Base-by-base conservation (phyloP, 2,329 filamentous ascomycete species). In the Helicocarpus griseus region DNA sequence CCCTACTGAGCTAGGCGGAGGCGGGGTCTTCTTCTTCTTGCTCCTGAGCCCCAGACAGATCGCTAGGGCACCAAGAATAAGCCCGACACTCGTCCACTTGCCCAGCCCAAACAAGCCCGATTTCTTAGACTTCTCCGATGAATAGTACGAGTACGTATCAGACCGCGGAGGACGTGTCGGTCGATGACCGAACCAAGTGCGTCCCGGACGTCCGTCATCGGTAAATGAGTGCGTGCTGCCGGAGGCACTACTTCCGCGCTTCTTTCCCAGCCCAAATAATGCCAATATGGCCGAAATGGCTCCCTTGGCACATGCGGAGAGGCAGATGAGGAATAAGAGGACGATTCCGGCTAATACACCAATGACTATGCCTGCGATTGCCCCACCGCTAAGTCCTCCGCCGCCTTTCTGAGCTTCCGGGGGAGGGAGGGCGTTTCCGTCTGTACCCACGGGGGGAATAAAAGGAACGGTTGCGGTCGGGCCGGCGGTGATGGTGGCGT, bases 341-440 rank as follows among this genome's bases (percentile, higher is more conserved):
- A 74, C 61, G 9, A 73, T 65, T 47, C 71, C 74, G 1, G 66
- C 66, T 50, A 76, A 67, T 17, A 69, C 68, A 38, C 74, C 74
- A 49, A 77, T 73, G 51, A 77, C 74, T 47, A 77, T 77, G 36
- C 74, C 74, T 19, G 74, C 74, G 52, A 77, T 77, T 1, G 73
- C 73, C 21, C 74, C 74, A 17, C 72, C 73, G 52, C 72, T 75
- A 21, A 77, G 62, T 21, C 72, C 70, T 35, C 66, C 61, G 48
- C 61, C 61, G 44, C 61, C 62, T 6, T 58, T 60, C 13, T 60
- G 48, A 5, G 64, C 63, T 28, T 66, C 58, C 5, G 63, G 60
- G 13, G 65, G 67, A 19, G 68, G 61, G 43, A 71, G 54, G 3
- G 65, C 60, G 21, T 64, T 65, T 2, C 72, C 71, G 44, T 69